These are phyloP conservation scores for Adansonia grandidieri DNA, from an alignment of 441 rosid genomes.

Conservation along the genomic window DNA sequence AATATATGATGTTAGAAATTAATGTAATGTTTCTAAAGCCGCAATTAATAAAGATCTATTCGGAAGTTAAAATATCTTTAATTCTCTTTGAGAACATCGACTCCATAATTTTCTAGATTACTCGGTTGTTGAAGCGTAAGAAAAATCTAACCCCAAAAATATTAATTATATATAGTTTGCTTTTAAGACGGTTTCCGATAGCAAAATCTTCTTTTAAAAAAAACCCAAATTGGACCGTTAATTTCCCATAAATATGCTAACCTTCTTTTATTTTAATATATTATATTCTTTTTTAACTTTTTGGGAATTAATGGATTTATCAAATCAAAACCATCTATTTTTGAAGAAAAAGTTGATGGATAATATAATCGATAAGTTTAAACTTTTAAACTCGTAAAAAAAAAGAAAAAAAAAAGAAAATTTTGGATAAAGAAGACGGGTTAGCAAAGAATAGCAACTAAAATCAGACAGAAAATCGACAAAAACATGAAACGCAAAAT, in stretches of 20 bases:
- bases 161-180: not conserved
- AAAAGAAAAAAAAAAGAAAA: not conserved
- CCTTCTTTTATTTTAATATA: not conserved
- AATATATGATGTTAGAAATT: not conserved
- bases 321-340: not conserved
- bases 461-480: conserved; percentile 28
- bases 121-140: not conserved
- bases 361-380: not conserved
- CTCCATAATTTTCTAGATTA: not conserved
- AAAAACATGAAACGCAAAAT: not conserved
- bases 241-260: not conserved
- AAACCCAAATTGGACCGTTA: not conserved
- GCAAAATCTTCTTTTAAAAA: not conserved
- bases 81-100: not conserved
- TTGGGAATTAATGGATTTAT: not conserved
- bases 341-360: not conserved
- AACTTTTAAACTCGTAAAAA: not conserved
- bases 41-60: too few species aligned
- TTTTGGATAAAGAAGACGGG: not conserved
- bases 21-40: not conserved
- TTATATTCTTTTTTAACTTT: too few species aligned
- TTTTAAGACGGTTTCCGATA: not conserved
- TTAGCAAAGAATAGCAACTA: not conserved
- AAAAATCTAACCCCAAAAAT: not conserved
- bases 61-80: too few species aligned